Conservation (phyloP, 805 yeast species). For the Nakazawaea molendinolei region DNA sequence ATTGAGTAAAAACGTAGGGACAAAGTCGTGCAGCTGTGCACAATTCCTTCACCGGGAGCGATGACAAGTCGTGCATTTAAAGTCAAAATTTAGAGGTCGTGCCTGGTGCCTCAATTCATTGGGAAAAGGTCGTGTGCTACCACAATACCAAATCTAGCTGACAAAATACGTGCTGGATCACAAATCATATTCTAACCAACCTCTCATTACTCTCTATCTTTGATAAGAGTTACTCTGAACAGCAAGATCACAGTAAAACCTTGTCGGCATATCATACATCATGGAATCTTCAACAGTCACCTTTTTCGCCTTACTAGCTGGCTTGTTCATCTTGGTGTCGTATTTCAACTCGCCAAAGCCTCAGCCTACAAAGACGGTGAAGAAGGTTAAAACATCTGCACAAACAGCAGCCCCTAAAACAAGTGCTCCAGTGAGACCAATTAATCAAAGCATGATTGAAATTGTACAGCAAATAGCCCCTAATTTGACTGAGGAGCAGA, state of each 20-base stretch:
- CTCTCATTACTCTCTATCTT: no score
- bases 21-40: no score
- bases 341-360: slow-evolving; percentile 49
- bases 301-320: slow-evolving; percentile 38
- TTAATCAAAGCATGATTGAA: slow-evolving; percentile 72
- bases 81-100: no score
- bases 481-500: slow-evolving; percentile 57
- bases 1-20: no score
- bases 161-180: no score
- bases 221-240: neutral
- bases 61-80: no score
- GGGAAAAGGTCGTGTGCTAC: no score
- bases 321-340: slow-evolving; percentile 53
- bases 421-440: slow-evolving; percentile 32
- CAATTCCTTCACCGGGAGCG: no score
- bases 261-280: neutral
- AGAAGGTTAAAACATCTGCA: slow-evolving; percentile 11
- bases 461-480: slow-evolving; percentile 84
- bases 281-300: slow-evolving; percentile 53
- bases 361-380: slow-evolving; percentile 1
- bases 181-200: no score
- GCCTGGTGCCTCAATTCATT: no score
- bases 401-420: slow-evolving; percentile 5
- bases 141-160: no score
- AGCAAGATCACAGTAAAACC: neutral